Base-by-base conservation (phyloP, 768 basidiomycete genomes). In the Rhizopogon vulgaris region DNA sequence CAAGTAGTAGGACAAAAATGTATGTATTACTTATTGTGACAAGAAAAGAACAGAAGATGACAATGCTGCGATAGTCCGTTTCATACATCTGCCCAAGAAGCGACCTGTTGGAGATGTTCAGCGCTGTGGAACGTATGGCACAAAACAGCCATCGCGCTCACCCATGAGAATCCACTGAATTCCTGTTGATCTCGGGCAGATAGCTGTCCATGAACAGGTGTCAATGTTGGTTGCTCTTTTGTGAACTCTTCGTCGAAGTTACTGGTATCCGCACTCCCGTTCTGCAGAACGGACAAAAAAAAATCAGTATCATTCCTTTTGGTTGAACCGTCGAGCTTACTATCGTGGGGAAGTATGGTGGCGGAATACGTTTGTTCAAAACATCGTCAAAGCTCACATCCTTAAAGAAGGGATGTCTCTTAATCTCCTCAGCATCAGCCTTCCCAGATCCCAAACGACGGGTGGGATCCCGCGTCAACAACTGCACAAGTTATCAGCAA, bases 241-340 rank as follows among this genome's bases (percentile, higher is more conserved):
- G 96, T 99, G 68, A 99, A 98, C 67, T 97, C 96, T 65, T 93
- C 85, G 69, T 96, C 93, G 72, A 96, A 97, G 72, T 96, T 92
- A 66, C 85, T 90, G 42, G 88, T 90, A 72, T 91, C 89, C 38
- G 88, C 86, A 56, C 83, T 87, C 58, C 88, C 88, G 52, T 83
- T 90, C 88, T 91, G 59, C 36, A 30, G 28, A 10, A 9, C 28
- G 9, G 10, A 30, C 32, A 38, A 49, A 54, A 41, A n/a, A 9
- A 30, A 36, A 48, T 30, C 24, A 48, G 55, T 3, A 59, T 42
- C 46, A 64, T 51, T 65, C 48, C 32, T 30, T 52, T 3, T 32
- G 37, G 11, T n/a, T 1, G 34, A 28, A 25, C 28, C 43, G 51
- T 25, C 1, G 14, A 4, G 70, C 90, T 66, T 63, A 92, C 94